Percentiles rank a stretch among this genome's conserved stretches.
Conservation (phyloP, 1,284 basidiomycete species). For the Microbotryomycetes sp. region DNA sequence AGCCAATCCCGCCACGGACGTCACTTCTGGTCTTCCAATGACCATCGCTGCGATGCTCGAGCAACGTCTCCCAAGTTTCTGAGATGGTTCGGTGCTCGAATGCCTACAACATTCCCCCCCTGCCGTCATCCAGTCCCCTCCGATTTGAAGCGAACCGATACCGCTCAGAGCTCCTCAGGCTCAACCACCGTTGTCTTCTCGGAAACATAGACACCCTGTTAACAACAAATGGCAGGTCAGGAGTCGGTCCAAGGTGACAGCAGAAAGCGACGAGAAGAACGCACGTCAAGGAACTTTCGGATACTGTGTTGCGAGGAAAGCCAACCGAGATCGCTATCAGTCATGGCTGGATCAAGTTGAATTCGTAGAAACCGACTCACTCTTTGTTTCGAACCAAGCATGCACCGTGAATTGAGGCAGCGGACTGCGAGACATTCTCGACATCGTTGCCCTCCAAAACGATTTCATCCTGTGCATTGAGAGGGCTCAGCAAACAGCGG, state of each 20-base stretch:
- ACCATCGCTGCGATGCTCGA: too few relatives aligned
- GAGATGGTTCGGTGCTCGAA: too few relatives aligned
- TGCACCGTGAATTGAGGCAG: constrained; percentile 88
- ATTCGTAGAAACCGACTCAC: constrained; percentile 35
- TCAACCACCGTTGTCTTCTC: constrained; percentile 50
- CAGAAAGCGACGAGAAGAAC: constrained; percentile 12
- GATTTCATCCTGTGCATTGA: constrained; percentile 52
- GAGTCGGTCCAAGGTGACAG: background rate
- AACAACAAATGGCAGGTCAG: too few relatives aligned
- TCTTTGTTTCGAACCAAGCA: constrained; percentile 97
- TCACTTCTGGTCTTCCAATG: too few relatives aligned
- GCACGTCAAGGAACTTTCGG: constrained; percentile 58
- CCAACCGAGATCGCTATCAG: background rate
- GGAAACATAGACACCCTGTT: constrained; percentile 84
- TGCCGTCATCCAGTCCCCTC: too few relatives aligned
- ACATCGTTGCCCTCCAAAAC: constrained; percentile 90
- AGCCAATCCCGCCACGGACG: too few relatives aligned
- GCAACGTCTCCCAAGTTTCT: too few relatives aligned
- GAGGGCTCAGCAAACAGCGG: background rate
- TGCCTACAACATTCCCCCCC: too few relatives aligned
- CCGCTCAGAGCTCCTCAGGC: constrained; percentile 5
- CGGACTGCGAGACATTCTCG: constrained; percentile 91
- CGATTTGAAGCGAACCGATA: too few relatives aligned
- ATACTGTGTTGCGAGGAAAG: constrained; percentile 48
- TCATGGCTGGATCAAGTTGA: background rate